A percentile compares a stretch with the other conserved stretches of the same genome.
phyloP scores from a whole-genome alignment of 176 grass and related monocot genomes.

The Carex littledalei region DNA sequence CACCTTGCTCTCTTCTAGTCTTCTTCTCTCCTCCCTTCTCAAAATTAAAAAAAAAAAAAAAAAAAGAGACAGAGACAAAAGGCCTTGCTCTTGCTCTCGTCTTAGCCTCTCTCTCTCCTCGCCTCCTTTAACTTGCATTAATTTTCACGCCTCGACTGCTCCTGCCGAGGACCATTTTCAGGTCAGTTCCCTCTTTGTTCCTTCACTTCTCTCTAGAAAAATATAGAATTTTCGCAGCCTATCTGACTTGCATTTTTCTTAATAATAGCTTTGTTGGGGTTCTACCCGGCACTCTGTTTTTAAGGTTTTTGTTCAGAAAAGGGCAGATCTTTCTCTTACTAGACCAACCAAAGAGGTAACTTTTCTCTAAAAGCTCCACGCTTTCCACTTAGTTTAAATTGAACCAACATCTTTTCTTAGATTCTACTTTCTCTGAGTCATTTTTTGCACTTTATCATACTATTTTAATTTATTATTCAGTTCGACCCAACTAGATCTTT shows the following conservation, averaged over 20 bases:
- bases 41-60: not conserved
- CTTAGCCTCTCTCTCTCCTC: not conserved
- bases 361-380: constrained; percentile 11
- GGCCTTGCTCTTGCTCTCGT: not conserved
- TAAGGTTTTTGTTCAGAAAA: constrained; percentile 26
- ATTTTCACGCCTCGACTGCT: constrained; percentile 14
- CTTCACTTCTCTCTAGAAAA: not conserved
- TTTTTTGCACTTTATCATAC: not conserved
- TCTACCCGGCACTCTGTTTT: constrained; percentile 22
- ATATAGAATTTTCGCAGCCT: not conserved
- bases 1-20: not conserved
- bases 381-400: constrained; percentile 1
- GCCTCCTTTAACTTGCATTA: not conserved
- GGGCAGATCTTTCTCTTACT: constrained; percentile 2
- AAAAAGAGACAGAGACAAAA: not conserved
- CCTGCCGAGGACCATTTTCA: constrained; percentile 15
- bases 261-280: constrained; percentile 26
- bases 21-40: not conserved
- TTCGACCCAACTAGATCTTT: not conserved
- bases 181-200: constrained; percentile 7
- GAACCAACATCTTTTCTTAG: not conserved
- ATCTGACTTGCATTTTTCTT: constrained; percentile 26
- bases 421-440: constrained; percentile 2
- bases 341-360: constrained; percentile 21
- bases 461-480: not conserved